Conservation (phyloP, 2,329 filamentous ascomycete genomes). For the Arachnomyces sp. region DNA sequence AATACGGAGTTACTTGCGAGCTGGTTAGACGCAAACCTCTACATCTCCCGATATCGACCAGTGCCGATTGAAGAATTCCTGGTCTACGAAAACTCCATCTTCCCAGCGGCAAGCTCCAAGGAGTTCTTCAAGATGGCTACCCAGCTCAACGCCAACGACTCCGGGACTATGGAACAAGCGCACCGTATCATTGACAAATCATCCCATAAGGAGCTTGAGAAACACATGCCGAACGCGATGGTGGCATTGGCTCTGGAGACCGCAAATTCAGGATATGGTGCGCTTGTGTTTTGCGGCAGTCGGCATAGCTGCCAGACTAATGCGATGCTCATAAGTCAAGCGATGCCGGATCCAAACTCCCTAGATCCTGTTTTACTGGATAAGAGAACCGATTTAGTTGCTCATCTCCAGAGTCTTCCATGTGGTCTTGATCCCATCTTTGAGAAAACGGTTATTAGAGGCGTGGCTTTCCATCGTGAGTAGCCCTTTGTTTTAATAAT, state of each 20-base stretch:
- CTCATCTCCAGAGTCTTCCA: conserved; percentile 56
- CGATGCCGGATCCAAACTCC: conserved; percentile 48
- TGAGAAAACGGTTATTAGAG: conserved; percentile 54
- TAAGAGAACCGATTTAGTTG: conserved; percentile 55
- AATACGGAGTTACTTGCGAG: conserved; percentile 60
- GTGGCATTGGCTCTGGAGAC: conserved; percentile 63
- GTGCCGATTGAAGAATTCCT: conserved; percentile 69
- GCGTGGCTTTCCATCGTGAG: conserved; percentile 67
- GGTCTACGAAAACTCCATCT: conserved; percentile 62
- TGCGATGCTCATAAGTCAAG: conserved; percentile 58
- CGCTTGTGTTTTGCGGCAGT: conserved; percentile 65
- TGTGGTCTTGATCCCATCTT: conserved; percentile 59
- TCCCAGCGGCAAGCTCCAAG: conserved; percentile 52
- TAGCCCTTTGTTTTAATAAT: conserved; percentile 9
- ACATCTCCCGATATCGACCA: conserved; percentile 63
- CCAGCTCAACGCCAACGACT: conserved; percentile 35
- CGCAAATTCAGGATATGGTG: conserved; percentile 59
- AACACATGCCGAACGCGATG: conserved; percentile 60
- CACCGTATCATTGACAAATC: conserved; percentile 47
- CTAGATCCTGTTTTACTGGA: conserved; percentile 45
- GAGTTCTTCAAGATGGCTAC: conserved; percentile 51
- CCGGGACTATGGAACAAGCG: conserved; percentile 12
- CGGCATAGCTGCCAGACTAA: conserved; percentile 59
- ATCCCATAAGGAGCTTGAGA: conserved; percentile 52
- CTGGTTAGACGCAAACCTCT: conserved; percentile 64